phyloP scores from a whole-genome alignment of 768 basidiomycete genomes.

The Leccinum pellstonianum region DNA sequence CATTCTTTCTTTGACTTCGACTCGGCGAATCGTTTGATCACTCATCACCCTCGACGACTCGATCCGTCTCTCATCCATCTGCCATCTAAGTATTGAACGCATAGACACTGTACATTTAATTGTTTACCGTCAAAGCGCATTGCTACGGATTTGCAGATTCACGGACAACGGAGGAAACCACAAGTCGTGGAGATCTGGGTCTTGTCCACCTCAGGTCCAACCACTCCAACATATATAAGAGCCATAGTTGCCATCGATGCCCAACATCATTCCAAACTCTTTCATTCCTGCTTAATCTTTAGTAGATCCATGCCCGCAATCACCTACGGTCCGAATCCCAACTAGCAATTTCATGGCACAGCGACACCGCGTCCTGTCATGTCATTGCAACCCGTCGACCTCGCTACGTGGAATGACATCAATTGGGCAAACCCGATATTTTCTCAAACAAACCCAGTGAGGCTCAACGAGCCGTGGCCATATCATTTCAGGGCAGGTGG shows the following conservation, averaged over 20 bases:
- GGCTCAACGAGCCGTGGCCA: conserved; percentile 49
- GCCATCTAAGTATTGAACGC: no score
- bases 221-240: conserved; percentile 8
- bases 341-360: not conserved
- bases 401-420: conserved; percentile 28
- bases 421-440: conserved; percentile 17
- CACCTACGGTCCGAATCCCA: conserved; percentile 1
- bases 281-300: not conserved
- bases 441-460: conserved; percentile 31
- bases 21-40: no score
- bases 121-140: conserved; percentile 15
- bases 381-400: conserved; percentile 24
- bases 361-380: not conserved
- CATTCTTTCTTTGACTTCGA: no score
- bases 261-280: not conserved
- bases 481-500: conserved; percentile 46
- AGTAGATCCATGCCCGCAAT: conserved; percentile 5
- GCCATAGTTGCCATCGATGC: not conserved
- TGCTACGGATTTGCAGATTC: conserved; percentile 4
- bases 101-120: not conserved
- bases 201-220: conserved; percentile 10
- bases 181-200: conserved; percentile 16
- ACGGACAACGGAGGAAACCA: conserved; percentile 14
- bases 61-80: no score
- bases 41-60: no score